Percentiles rank a stretch among this genome's conserved stretches.
Evolutionary conservation across 78 protist genomes (phyloP).

Genomic region (Guillardia theta): DNA sequence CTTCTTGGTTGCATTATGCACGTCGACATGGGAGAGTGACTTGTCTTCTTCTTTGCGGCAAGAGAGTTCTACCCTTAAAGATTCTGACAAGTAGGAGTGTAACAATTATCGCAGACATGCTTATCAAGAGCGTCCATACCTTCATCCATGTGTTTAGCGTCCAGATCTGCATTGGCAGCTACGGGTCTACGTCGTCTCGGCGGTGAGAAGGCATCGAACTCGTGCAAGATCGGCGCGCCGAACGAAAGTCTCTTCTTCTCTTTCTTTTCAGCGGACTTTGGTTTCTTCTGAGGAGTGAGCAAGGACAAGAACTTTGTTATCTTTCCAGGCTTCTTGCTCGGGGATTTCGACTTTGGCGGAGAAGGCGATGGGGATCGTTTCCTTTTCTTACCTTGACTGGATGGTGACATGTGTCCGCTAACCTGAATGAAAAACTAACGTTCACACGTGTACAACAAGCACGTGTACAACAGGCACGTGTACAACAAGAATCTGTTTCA

Average conservation of each 20-base stretch:
- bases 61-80: background rate
- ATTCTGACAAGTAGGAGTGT: background rate
- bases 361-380: too few relatives aligned
- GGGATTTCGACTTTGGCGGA: too few relatives aligned
- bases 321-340: too few relatives aligned
- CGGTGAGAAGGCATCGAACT: background rate
- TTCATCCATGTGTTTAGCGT: background rate
- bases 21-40: background rate
- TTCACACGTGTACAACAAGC: too few relatives aligned
- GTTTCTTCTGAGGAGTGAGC: too few relatives aligned
- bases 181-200: background rate
- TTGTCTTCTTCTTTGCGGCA: background rate
- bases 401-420: too few relatives aligned
- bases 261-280: background rate
- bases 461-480: too few relatives aligned
- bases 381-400: too few relatives aligned
- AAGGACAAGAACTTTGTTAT: too few relatives aligned
- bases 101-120: background rate
- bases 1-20: background rate
- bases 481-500: too few relatives aligned
- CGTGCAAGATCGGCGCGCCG: background rate
- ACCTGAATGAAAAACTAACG: too few relatives aligned
- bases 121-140: background rate
- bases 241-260: background rate
- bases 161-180: background rate